Conservation (phyloP, 208 protist species). For the Trypanosoma cruzi region DNA sequence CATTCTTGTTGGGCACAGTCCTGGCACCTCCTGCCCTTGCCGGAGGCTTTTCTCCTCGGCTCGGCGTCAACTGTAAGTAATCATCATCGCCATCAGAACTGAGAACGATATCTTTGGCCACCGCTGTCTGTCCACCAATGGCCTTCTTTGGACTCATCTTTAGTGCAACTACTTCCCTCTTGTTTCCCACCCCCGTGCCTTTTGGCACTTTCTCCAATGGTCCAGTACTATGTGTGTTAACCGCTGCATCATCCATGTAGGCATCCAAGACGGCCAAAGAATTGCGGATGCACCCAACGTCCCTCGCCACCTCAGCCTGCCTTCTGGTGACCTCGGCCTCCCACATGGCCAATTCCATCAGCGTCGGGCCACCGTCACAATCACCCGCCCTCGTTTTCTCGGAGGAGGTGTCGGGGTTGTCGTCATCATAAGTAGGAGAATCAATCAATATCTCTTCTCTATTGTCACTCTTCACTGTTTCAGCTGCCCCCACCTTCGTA, state of each 20-base stretch:
- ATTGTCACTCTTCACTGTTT: neutral
- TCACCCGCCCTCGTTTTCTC: neutral
- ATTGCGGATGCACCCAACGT: conserved; percentile 2
- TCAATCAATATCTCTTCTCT: conserved; percentile 20
- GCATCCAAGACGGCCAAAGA: neutral
- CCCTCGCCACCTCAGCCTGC: neutral
- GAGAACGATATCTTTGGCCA: neutral
- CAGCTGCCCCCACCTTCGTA: neutral
- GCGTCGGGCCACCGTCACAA: conserved; percentile 3
- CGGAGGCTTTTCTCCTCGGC: neutral
- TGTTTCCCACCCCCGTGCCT: neutral
- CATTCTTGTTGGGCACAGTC: neutral
- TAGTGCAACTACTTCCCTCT: neutral
- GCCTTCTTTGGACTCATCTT: neutral
- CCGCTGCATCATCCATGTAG: neutral
- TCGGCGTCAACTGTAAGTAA: neutral
- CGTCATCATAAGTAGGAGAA: neutral
- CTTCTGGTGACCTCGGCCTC: conserved; percentile 3
- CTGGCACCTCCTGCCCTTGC: neutral
- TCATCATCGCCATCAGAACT: conserved; percentile 8
- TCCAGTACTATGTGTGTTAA: neutral
- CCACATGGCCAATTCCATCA: conserved; percentile 21
- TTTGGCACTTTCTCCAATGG: neutral
- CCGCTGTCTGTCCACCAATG: neutral
- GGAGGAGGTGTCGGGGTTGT: neutral